Evolutionary conservation across 306 rosid genomes (phyloP), one percentile per base, ranked within the genome.

Genomic region (Alnus glutinosa): DNA sequence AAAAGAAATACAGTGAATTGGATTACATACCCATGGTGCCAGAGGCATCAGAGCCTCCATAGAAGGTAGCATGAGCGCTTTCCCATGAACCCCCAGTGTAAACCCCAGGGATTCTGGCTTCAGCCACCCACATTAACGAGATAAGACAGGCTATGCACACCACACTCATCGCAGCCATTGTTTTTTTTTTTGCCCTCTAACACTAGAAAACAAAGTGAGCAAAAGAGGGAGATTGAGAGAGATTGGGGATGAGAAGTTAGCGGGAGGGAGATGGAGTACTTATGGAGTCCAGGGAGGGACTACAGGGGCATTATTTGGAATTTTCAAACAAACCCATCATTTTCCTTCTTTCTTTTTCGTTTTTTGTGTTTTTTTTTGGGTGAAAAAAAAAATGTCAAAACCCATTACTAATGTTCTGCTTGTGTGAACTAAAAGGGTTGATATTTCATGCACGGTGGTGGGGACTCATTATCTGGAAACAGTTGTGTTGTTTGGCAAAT

Each of bases 21-120:
- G 44, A 67, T 48, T 4, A 74, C 86, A 5, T 55, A 94, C 98
- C 98, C 98, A 95, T 95, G 4, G 98, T 95, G 80, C 98, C 98
- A 30, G 98, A 95, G 49, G 98, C 98, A 73, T 95, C 98, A 2
- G 98, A 46, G 62, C 98, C 98, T 0, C 98, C 98, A 54, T 95
- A 95, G 88, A 95, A 95, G 75, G 98, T 95, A 16, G 98, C 98
- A 9, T 95, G 98, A 55, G 98, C 98, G 50, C 19, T 74, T 69
- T 95, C 75, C 98, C 98, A 95, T 4, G 90, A 46, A 10, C 87
- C 90, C 0, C 94, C 98, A 4, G 78, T 1, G 92, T 86, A 95
- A 39, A 90, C 80, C 0, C 98, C 98, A 0, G 98, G 98, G 73
- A 95, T 87, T 82, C 90, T 81, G 2, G 92, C 98, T 73, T 95